Evolutionary conservation across 2,329 filamentous ascomycete species (phyloP), one percentile per base, ranked within the genome.

Genomic region (Pseudogymnoascus sp.): DNA sequence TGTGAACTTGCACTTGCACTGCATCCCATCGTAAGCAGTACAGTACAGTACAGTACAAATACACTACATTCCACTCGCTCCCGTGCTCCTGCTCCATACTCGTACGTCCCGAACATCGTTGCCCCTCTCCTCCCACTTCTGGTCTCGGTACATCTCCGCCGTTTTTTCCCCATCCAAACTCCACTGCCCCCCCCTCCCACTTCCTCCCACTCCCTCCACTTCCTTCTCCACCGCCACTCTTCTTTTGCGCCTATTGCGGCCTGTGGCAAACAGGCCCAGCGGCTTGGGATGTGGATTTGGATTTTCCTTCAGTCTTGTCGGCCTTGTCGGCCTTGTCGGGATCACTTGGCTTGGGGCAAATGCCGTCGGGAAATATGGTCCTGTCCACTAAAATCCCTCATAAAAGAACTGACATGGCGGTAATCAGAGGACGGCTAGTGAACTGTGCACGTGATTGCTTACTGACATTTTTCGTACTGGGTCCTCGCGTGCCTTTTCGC

Each of bases 271-370:
- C 7, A 28, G 31, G 31, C 22, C 26, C 16, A 59, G 43, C 26
- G 12, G 24, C 31, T 43, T 33, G 40, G n/a, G 56, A 33, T 16
- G 41, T 53, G 41, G 35, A 60, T 38, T 31, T 65, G 65, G 40
- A 53, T 43, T 43, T 43, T 43, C 41, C 16, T 16, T n/a, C 41
- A 2, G 41, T 24, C 19, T 43, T 24, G 41, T 24, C 22, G 22
- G 16, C 11, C 41, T 46, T n/a, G 22, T 26, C 41, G 41, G 22
- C 3, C 22, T 26, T 26, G 12, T 46, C 41, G 12, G 40, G 38
- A 19, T 26, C 41, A 7, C 41, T 46, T 46, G 22, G 41, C 41
- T 46, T n/a, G 40, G 12, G 41, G 22, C 22, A 46, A 46, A 46
- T n/a, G 11, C 41, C 38, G 6, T 41, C 8, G n/a, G 38, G 38